phyloP scores from a whole-genome alignment of 2,329 filamentous ascomycete genomes.

The Penicillium concentricum region DNA sequence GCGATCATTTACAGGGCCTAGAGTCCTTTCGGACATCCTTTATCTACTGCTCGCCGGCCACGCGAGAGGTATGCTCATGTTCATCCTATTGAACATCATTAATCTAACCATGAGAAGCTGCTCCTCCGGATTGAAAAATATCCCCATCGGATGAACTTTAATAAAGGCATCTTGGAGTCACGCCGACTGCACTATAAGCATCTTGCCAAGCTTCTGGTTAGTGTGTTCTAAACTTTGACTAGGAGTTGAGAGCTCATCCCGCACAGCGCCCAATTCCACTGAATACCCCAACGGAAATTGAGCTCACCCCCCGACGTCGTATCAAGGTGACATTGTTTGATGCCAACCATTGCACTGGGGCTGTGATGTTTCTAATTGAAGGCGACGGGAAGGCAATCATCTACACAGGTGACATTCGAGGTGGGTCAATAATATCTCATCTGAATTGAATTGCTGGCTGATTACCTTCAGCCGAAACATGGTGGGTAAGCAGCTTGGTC shows the following conservation, averaged over 20 bases:
- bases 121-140: slow-evolving; percentile 77
- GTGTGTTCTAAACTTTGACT: slow-evolving; percentile 11
- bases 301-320: slow-evolving; percentile 65
- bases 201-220: slow-evolving; percentile 66
- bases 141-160: slow-evolving; percentile 77
- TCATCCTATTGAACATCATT: background rate
- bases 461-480: slow-evolving; percentile 61
- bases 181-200: slow-evolving; percentile 74
- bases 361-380: slow-evolving; percentile 91
- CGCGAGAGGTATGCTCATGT: slow-evolving; percentile 57
- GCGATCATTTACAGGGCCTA: slow-evolving; percentile 80
- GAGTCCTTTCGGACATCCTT: slow-evolving; percentile 76
- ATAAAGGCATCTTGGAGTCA: slow-evolving; percentile 72
- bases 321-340: slow-evolving; percentile 83
- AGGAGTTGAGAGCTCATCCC: background rate
- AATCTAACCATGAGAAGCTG: slow-evolving; percentile 46
- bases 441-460: background rate
- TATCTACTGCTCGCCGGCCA: slow-evolving; percentile 86
- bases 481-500: slow-evolving; percentile 75
- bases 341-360: slow-evolving; percentile 87
- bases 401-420: slow-evolving; percentile 86
- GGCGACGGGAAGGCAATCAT: slow-evolving; percentile 68
- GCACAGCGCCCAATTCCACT: slow-evolving; percentile 73
- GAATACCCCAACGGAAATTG: slow-evolving; percentile 73
- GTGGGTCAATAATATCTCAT: slow-evolving; percentile 24